These are phyloP conservation scores for Amylocarpus encephaloides DNA, from an alignment of 2,329 filamentous ascomycete species.

Conservation along the genomic window DNA sequence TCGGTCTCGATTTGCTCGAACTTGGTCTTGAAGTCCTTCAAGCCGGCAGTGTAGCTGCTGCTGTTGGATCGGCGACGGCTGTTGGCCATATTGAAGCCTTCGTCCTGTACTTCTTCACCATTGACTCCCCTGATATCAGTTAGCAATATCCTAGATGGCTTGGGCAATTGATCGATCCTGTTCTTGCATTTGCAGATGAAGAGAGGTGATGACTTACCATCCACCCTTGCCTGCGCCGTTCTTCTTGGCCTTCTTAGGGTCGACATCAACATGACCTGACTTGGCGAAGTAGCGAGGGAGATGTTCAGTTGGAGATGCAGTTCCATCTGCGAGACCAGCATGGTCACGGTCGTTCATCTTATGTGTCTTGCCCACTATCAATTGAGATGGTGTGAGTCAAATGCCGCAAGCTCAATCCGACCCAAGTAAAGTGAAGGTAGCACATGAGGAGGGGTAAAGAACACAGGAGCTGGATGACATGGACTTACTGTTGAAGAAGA, in stretches of 20 bases:
- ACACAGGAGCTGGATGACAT: conserved; percentile 6
- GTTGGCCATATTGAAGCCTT: conserved; percentile 77
- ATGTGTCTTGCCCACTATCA: conserved; percentile 90
- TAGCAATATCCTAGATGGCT: conserved; percentile 1
- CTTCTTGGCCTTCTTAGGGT: conserved; percentile 96
- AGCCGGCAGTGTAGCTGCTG: conserved; percentile 62
- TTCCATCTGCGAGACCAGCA: conserved; percentile 68
- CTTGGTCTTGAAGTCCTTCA: conserved; percentile 88
- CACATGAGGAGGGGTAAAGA: conserved; percentile 16
- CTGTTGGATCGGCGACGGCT: conserved; percentile 89
- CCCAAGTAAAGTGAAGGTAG: conserved; percentile 3
- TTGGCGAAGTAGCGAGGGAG: conserved; percentile 93
- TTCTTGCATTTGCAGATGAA: not conserved
- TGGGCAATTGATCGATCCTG: too few species aligned
- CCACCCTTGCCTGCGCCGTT: conserved; percentile 88
- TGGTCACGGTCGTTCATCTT: conserved; percentile 92
- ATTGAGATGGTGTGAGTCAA: conserved; percentile 15
- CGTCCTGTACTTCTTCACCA: conserved; percentile 79
- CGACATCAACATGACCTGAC: conserved; percentile 68
- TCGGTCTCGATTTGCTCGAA: conserved; percentile 87
- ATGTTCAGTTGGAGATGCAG: conserved; percentile 57
- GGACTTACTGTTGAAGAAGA: conserved; percentile 24
- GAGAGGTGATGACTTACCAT: conserved; percentile 58
- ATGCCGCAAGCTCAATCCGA: conserved; percentile 1
- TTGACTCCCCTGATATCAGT: conserved; percentile 62